Evolutionary conservation across 2,329 filamentous ascomycete genomes (phyloP), one percentile per base, ranked within the genome.

Genomic region (Diaporthe aspalathi): DNA sequence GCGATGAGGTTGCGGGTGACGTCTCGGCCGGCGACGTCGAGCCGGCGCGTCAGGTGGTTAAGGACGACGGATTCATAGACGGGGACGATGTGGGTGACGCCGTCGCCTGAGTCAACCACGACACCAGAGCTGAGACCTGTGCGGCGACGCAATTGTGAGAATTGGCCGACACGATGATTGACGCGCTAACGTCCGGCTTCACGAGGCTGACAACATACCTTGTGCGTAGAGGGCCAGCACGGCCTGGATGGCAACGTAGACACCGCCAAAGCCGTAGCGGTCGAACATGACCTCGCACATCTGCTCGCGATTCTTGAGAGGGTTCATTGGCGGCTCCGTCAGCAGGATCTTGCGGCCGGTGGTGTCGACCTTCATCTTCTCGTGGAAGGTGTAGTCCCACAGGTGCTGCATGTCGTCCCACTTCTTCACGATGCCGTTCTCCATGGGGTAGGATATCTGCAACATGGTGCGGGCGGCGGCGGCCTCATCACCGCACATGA

Each of bases 281-380:
- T 99, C 96, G 82, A 99, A 97, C 96, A 99, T 99, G 83, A 98
- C 94, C 85, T 99, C 94, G 81, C 92, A 94, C 96, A 99, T 99
- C 83, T 97, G 92, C 84, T 98, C 95, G 74, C 96, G 90, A 85
- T 99, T 99, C 88, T 92, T 95, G 73, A 98, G 88, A 57, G 96
- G 96, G 84, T 99, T 98, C 93, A 98, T 96, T 20, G 96, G 96
- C 45, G 96, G 95, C 84, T 99, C 96, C 57, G 95, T 98, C 76
- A 98, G 89, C 75, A 99, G 89, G 81, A 99, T 98, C 89, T 99
- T 99, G 83, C 95, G 94, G 76, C 94, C 95, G 27, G 90, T 90
- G 2, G 96, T 90, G 81, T 98, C 93, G 76, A 99, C 87, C 83
- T 94, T 91, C 90, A 99, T 93, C 90, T 98, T 98, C 82, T 99